These are phyloP conservation scores for Dryadomyces quercus-mongolicae DNA, from an alignment of 2,329 filamentous ascomycete species.

Conservation along the genomic window DNA sequence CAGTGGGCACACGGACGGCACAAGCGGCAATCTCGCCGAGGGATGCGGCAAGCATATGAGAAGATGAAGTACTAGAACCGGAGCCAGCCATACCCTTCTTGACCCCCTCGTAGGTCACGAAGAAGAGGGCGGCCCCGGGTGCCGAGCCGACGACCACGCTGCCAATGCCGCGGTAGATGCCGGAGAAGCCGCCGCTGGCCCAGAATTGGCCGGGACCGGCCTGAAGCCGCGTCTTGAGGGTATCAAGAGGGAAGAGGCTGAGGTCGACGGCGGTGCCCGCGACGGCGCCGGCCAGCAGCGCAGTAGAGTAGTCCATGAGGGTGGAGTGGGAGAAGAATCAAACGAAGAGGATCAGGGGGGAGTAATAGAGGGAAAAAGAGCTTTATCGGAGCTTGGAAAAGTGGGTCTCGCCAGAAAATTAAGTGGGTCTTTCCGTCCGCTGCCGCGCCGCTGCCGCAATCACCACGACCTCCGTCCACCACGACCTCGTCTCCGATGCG, in stretches of 20 bases:
- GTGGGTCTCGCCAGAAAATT: neutral
- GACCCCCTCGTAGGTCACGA: constrained; percentile 78
- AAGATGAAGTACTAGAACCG: constrained; percentile 15
- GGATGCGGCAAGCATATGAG: constrained; percentile 76
- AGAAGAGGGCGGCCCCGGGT: constrained; percentile 91
- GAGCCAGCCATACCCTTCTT: constrained; percentile 33
- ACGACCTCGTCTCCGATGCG: constrained; percentile 7
- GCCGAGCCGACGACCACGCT: constrained; percentile 83
- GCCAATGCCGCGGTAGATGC: constrained; percentile 88
- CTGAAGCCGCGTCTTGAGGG: constrained; percentile 94
- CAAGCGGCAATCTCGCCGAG: constrained; percentile 87
- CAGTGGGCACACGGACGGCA: constrained; percentile 82
- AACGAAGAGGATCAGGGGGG: neutral
- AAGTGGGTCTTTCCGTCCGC: neutral
- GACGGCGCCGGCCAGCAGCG: constrained; percentile 69
- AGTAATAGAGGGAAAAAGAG: neutral
- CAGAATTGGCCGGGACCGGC: constrained; percentile 56
- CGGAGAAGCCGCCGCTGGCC: constrained; percentile 73
- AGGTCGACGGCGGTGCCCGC: constrained; percentile 95
- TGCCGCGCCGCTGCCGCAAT: too few relatives aligned
- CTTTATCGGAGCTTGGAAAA: neutral
- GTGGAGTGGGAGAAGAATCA: too few relatives aligned
- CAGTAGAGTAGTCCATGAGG: constrained; percentile 40
- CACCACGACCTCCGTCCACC: neutral
- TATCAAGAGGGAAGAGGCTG: constrained; percentile 95